These are phyloP conservation scores for Teunomyces kruisii DNA, from an alignment of 805 yeast species.

Conservation along the genomic window DNA sequence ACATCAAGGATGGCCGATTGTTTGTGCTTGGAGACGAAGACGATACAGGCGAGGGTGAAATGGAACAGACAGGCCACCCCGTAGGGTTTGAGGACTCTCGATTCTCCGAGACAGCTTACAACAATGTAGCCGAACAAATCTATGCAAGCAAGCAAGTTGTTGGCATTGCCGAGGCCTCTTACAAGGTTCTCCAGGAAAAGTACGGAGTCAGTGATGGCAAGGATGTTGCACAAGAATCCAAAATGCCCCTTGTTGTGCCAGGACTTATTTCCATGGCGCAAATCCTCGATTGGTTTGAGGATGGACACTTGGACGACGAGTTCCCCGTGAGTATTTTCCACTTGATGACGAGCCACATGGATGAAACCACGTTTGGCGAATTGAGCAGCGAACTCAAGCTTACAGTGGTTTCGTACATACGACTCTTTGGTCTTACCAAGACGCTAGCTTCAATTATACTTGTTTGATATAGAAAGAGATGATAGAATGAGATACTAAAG, in stretches of 20 bases:
- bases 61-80: constrained; percentile 16
- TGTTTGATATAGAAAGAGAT: constrained; percentile 5
- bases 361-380: constrained; percentile 20
- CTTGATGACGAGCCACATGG: constrained; percentile 18
- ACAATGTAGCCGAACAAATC: constrained; percentile 20
- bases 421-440: constrained; percentile 44
- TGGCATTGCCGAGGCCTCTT: constrained; percentile 17
- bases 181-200: constrained; percentile 11
- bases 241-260: constrained; percentile 47
- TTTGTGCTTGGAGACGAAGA: constrained; percentile 24
- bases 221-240: neutral
- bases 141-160: constrained; percentile 16
- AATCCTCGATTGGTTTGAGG: constrained; percentile 33
- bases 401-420: constrained; percentile 39
- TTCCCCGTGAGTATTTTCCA: constrained; percentile 13
- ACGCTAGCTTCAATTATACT: constrained; percentile 24
- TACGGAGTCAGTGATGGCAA: constrained; percentile 10
- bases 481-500: constrained; percentile 2
- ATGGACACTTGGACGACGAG: constrained; percentile 20
- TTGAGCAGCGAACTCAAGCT: constrained; percentile 20
- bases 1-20: constrained; percentile 29
- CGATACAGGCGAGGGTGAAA: constrained; percentile 11
- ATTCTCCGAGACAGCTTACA: constrained; percentile 5
- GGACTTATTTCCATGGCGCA: constrained; percentile 53
- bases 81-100: constrained; percentile 6